Evolutionary conservation across 169 alveolate species (phyloP).

Genomic region (Perkinsus chesapeaki): DNA sequence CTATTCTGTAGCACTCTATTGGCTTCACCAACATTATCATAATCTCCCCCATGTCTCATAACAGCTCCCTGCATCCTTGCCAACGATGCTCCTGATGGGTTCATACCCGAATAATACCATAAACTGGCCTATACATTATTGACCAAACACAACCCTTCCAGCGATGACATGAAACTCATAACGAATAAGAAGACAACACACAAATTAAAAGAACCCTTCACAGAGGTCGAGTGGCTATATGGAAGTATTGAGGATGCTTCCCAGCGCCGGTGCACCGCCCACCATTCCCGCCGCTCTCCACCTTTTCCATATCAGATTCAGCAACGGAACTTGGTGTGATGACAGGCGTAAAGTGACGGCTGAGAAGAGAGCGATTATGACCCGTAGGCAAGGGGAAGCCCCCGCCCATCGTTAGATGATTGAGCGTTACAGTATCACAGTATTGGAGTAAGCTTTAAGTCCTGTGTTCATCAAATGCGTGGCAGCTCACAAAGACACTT

Average conservation of each 20-base stretch:
- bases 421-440: no score
- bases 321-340: background rate
- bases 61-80: background rate
- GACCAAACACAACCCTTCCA: background rate
- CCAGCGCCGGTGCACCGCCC: no score
- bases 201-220: background rate
- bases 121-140: background rate
- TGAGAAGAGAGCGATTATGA: no score
- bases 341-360: background rate
- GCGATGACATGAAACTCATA: background rate
- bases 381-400: no score
- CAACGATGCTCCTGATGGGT: background rate
- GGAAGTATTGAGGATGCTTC: background rate
- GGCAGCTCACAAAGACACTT: no score
- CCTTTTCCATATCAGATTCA: background rate
- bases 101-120: background rate
- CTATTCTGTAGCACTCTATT: no score
- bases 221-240: background rate
- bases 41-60: background rate
- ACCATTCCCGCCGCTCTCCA: background rate
- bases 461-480: no score
- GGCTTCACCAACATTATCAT: no score
- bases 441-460: no score
- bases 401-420: no score
- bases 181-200: background rate